phyloP scores from a whole-genome alignment of 352 stramenopile genomes.

The Saprolegnia parasitica region DNA sequence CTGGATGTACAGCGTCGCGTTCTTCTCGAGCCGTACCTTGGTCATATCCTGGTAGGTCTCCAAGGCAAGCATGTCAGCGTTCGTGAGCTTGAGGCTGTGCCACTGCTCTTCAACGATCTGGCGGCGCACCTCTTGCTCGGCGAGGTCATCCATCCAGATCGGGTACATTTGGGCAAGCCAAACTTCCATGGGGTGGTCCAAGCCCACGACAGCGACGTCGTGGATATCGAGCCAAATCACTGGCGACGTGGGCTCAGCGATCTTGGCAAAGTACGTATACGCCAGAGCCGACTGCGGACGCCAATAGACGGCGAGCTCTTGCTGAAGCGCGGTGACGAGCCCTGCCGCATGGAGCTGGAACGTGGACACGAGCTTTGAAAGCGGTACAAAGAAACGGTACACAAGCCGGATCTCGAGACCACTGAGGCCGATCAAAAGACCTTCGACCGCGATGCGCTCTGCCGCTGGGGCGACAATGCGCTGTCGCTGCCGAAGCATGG shows the following conservation, averaged over 20 bases:
- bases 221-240: constrained; percentile 52
- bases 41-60: constrained; percentile 47
- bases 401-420: constrained; percentile 40
- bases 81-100: constrained; percentile 47
- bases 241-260: constrained; percentile 35
- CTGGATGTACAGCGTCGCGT: constrained; percentile 52
- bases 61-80: constrained; percentile 41
- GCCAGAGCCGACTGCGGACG: constrained; percentile 58
- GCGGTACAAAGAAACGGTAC: constrained; percentile 33
- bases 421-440: constrained; percentile 53
- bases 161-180: constrained; percentile 70
- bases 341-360: constrained; percentile 38
- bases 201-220: constrained; percentile 42
- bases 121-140: constrained; percentile 53
- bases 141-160: constrained; percentile 65
- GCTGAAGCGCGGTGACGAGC: constrained; percentile 32
- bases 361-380: constrained; percentile 33
- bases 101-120: constrained; percentile 66
- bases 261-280: constrained; percentile 54
- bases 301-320: constrained; percentile 40
- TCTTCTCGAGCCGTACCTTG: constrained; percentile 46
- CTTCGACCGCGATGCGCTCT: constrained; percentile 32
- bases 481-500: constrained; percentile 43
- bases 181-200: constrained; percentile 48
- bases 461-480: constrained; percentile 33